Conservation (phyloP, 1,284 basidiomycete species). For the Phlebopus sp. region DNA sequence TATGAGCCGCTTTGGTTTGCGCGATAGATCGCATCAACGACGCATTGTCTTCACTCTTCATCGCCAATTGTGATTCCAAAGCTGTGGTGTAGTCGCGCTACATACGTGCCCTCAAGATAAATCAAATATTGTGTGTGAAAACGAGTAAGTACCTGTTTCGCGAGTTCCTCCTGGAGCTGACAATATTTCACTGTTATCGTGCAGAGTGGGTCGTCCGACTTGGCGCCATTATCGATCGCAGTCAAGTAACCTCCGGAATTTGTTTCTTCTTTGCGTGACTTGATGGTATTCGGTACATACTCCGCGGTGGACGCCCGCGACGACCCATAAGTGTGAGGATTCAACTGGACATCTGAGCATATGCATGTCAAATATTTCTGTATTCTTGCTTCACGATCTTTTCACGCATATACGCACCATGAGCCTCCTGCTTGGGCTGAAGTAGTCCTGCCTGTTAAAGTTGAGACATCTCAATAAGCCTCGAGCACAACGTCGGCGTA, state of each 20-base stretch:
- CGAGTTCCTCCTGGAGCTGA: slow-evolving; percentile 11
- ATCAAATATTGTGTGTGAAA: neutral
- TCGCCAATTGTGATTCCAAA: slow-evolving; percentile 19
- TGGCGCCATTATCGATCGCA: neutral
- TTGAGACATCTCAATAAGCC: neutral
- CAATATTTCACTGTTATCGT: neutral
- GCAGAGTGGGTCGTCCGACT: neutral
- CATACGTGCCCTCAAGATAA: neutral
- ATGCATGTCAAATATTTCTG: slow-evolving; percentile 9
- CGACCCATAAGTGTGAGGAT: slow-evolving; percentile 1
- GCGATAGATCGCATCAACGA: slow-evolving; percentile 13
- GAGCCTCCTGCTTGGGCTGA: slow-evolving; percentile 8
- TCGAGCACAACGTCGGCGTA: neutral
- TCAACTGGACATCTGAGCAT: slow-evolving; percentile 14
- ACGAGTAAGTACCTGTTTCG: slow-evolving; percentile 11
- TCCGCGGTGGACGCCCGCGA: slow-evolving; percentile 9
- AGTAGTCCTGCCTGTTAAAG: slow-evolving; percentile 13
- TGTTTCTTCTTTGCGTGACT: slow-evolving; percentile 9
- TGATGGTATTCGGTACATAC: slow-evolving; percentile 6
- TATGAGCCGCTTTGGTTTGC: slow-evolving; percentile 18
- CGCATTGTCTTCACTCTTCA: slow-evolving; percentile 17
- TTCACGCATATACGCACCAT: slow-evolving; percentile 28
- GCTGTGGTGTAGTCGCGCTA: slow-evolving; percentile 19
- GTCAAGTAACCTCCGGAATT: neutral
- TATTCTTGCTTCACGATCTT: neutral